Evolutionary conservation across 1,284 basidiomycete species (phyloP).

Genomic region (Sphaerobolus stellatus): DNA sequence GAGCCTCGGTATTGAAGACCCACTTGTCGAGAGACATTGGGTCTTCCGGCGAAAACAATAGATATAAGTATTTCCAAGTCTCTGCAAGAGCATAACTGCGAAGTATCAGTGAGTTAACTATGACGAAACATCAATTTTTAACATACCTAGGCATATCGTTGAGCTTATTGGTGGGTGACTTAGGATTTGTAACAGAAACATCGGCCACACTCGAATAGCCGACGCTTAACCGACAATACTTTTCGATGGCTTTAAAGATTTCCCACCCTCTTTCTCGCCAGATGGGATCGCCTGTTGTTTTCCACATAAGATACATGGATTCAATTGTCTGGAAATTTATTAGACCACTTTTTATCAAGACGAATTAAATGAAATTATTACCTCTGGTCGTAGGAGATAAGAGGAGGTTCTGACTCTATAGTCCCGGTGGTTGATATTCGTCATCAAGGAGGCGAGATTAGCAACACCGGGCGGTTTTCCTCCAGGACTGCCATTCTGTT

Average conservation of each 20-base stretch:
- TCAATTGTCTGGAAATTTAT: slow-evolving; percentile 54
- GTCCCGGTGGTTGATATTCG: slow-evolving; percentile 35
- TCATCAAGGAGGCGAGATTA: slow-evolving; percentile 22
- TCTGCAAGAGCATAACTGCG: slow-evolving; percentile 70
- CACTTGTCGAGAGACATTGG: slow-evolving; percentile 66
- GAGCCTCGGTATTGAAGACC: slow-evolving; percentile 88
- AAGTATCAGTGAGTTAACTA: background rate
- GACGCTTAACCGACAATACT: slow-evolving; percentile 48
- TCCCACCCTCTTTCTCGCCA: slow-evolving; percentile 80
- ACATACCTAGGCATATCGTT: slow-evolving; percentile 70
- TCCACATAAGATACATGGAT: slow-evolving; percentile 68
- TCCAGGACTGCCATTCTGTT: slow-evolving; percentile 31
- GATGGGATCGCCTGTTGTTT: slow-evolving; percentile 60
- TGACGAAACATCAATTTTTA: background rate
- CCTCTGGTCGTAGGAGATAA: slow-evolving; percentile 68
- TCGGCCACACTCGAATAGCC: slow-evolving; percentile 60
- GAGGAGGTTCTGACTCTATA: slow-evolving; percentile 37
- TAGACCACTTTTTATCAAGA: background rate
- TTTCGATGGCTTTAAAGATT: slow-evolving; percentile 71
- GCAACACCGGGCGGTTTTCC: slow-evolving; percentile 55
- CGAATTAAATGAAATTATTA: slow-evolving; percentile 26
- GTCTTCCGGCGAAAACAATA: slow-evolving; percentile 39
- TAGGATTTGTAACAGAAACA: slow-evolving; percentile 36
- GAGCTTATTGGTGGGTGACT: slow-evolving; percentile 31
- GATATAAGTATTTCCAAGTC: slow-evolving; percentile 53